phyloP scores from a whole-genome alignment of 768 basidiomycete genomes.

The Rubroboletus satanas region DNA sequence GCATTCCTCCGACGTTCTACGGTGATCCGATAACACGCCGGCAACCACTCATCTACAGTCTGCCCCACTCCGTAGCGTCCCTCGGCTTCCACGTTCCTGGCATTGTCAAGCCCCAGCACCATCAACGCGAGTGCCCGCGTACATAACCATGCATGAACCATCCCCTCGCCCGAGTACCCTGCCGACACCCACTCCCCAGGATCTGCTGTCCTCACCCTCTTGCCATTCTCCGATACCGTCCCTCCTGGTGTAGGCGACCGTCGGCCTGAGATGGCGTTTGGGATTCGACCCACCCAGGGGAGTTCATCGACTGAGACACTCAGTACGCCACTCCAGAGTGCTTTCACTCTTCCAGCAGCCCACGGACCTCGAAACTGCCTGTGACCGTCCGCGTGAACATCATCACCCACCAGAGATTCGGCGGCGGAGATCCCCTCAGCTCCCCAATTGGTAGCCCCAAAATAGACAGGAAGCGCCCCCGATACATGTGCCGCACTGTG shows the following conservation, averaged over 20 bases:
- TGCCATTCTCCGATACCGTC: constrained; percentile 1
- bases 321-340: constrained; percentile 62
- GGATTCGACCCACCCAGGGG: constrained; percentile 72
- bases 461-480: constrained; percentile 53
- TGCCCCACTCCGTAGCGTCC: constrained; percentile 20
- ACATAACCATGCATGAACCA: constrained; percentile 67
- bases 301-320: constrained; percentile 55
- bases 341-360: constrained; percentile 47
- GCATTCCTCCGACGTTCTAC: constrained; percentile 13
- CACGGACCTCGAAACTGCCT: constrained; percentile 22
- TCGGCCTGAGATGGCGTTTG: constrained; percentile 45
- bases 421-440: constrained; percentile 29
- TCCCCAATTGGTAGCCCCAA: constrained; percentile 45
- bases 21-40: constrained; percentile 18
- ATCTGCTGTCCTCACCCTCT: constrained; percentile 9
- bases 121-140: constrained; percentile 56
- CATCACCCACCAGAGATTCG: constrained; percentile 8
- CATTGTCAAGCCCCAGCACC: constrained; percentile 44
- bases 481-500: constrained; percentile 41
- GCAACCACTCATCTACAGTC: constrained; percentile 25
- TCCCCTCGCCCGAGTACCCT: constrained; percentile 70
- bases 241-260: constrained; percentile 10
- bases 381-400: constrained; percentile 10
- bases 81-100: constrained; percentile 9
- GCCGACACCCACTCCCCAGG: constrained; percentile 71